Evolutionary conservation across 306 rosid genomes (phyloP).

Genomic region (Arachis hypogaea): DNA sequence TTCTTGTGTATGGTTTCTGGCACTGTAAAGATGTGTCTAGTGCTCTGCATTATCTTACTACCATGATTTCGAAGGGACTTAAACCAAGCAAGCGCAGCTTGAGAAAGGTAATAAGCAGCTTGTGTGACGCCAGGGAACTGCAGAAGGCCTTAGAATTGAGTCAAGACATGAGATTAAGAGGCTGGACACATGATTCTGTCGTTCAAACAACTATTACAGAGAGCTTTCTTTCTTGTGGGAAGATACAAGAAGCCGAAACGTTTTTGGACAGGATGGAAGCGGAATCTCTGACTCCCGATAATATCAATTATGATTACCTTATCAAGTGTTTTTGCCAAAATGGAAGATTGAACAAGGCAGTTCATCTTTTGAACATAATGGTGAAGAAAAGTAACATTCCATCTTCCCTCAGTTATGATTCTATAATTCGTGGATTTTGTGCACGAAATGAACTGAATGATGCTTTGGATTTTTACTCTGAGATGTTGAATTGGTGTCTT

Average conservation of each 20-base stretch:
- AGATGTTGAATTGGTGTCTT: conserved; percentile 64
- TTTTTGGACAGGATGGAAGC: conserved; percentile 66
- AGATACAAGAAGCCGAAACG: conserved; percentile 68
- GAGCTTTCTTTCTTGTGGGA: conserved; percentile 60
- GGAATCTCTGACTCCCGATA: conserved; percentile 62
- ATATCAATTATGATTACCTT: conserved; percentile 67
- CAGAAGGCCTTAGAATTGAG: conserved; percentile 67
- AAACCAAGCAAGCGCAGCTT: conserved; percentile 70
- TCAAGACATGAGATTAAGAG: conserved; percentile 68
- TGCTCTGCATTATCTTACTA: conserved; percentile 54
- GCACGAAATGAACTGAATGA: conserved; percentile 47
- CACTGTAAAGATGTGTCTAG: conserved; percentile 57
- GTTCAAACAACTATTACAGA: conserved; percentile 64
- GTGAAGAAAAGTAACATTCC: conserved; percentile 69
- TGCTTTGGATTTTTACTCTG: conserved; percentile 68
- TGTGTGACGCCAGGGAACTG: conserved; percentile 63
- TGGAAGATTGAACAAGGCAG: conserved; percentile 66
- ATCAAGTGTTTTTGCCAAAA: conserved; percentile 62
- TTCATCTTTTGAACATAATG: conserved; percentile 71
- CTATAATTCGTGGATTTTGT: conserved; percentile 61
- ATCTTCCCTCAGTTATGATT: conserved; percentile 68
- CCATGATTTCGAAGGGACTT: conserved; percentile 67
- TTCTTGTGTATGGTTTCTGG: conserved; percentile 73
- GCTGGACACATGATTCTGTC: conserved; percentile 70
- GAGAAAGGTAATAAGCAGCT: conserved; percentile 57